Evolutionary conservation across 2,329 filamentous ascomycete genomes (phyloP), one percentile per base, ranked within the genome.

Genomic region (Aspergillus clavatus): DNA sequence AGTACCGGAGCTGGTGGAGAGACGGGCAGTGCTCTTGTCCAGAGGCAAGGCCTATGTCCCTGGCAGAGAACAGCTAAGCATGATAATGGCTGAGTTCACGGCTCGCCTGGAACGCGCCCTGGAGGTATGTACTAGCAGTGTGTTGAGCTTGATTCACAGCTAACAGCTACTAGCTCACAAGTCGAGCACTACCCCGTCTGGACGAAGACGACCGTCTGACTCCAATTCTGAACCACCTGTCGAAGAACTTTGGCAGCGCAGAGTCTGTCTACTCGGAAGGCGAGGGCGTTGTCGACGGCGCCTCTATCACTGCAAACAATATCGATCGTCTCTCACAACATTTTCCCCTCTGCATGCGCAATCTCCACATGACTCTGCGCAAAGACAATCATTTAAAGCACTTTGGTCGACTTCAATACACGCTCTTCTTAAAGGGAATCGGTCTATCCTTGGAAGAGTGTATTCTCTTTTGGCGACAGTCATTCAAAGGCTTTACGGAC

Each of bases 371-470:
- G 43, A 86, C 86, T 3, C 76, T 98, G 24, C 86, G 89, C 44
- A 86, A 89, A 48, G 91, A 95, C 61, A 84, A 83, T 10, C 90
- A 98, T 62, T 76, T 98, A 52, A 96, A 96, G 70, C 90, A 98
- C 68, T 95, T 78, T 60, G 90, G 89, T 11, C 87, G 93, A 52
- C 76, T 97, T 7, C 93, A 98, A 70, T 98, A 97, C 73, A 88
- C 87, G 0, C 80, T 98, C 3, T 98, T 98, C 78, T 78, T 98
- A 47, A 98, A 98, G 69, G 93, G 93, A 33, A 89, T 97, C 47
- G 93, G 93, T 0, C 75, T 98, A 22, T 89, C 81, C 52, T 74
- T 98, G n/a, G 89, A 96, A 61, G 91, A 98, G 68, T 89, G 83
- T 57, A 78, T 98, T 19, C 58, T 89, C 10, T 98, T 98, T 74